Conservation (phyloP, 371 early-diverging fungal species). For the Zopfochytrium polystomum region DNA sequence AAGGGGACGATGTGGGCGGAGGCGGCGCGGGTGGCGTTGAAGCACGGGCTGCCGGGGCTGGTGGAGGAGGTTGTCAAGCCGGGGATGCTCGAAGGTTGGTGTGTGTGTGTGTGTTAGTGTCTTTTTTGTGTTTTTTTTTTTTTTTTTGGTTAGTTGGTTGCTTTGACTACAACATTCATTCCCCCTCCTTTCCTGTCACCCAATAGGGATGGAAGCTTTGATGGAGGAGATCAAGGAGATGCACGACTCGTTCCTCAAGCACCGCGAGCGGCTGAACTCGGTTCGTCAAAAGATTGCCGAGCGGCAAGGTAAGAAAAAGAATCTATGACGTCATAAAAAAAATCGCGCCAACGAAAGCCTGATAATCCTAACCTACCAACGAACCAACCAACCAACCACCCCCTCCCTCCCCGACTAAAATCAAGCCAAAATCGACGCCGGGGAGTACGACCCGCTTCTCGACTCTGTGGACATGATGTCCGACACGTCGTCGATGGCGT, state of each 20-base stretch:
- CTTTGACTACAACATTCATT: neutral
- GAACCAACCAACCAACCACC: neutral
- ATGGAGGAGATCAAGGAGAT: constrained; percentile 75
- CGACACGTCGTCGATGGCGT: constrained; percentile 87
- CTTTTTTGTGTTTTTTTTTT: too few species aligned
- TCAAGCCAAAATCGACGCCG: constrained; percentile 27
- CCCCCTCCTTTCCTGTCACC: constrained; percentile 11
- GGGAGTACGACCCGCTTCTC: constrained; percentile 58
- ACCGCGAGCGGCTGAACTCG: constrained; percentile 35
- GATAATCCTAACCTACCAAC: too few species aligned
- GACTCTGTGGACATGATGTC: constrained; percentile 91
- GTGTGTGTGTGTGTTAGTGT: too few species aligned
- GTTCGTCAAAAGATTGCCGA: constrained; percentile 32
- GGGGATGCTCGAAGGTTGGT: constrained; percentile 64
- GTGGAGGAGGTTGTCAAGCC: constrained; percentile 74
- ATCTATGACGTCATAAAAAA: neutral
- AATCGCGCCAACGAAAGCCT: neutral
- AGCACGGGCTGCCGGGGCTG: constrained; percentile 60
- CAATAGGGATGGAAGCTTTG: constrained; percentile 49
- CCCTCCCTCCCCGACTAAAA: neutral
- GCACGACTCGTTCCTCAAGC: constrained; percentile 63
- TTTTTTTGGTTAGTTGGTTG: too few species aligned
- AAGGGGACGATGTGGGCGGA: constrained; percentile 71
- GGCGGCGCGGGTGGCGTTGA: constrained; percentile 52
- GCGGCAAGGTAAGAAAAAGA: neutral